Base-by-base conservation (phyloP, 2,329 filamentous ascomycete species). In the Pseudopyricularia cyperi region DNA sequence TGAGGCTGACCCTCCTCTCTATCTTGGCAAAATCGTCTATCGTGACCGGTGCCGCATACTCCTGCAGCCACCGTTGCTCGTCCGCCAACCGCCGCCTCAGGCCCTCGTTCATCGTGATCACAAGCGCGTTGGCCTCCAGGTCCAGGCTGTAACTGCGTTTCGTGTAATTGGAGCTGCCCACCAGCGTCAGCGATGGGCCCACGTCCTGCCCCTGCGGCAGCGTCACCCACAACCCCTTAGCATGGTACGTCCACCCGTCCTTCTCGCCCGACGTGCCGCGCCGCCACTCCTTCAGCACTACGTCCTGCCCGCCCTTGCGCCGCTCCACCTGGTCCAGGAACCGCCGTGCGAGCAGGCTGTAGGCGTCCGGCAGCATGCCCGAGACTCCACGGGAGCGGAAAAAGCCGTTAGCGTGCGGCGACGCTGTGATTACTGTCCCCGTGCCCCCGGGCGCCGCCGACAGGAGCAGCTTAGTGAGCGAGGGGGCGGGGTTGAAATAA, bases 91-190 rank as follows among this genome's bases (percentile, higher is more conserved):
- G 76, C 53, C 70, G 70, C 66, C 88, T 87, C 58, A 98, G 66
- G 0, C 72, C 76, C 24, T 83, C 72, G 61, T 97, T 84, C 22
- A 74, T 73, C 1, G 93, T 98, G 4, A 96, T 80, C 28, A 98
- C 84, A 53, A 96, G 67, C 1, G 87, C 87, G 33, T 94, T 93
- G 0, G 85, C 87, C 65, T 98, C 93, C 2, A 98, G 75, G 66
- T 98, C 93, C 42, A 96, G 78, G 39, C 85, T 84, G 67, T 98
- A 97, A 62, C 88, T 94, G 30, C 93, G 76, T 65, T 93, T 90
- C 0, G 93, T 98, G 67, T 97, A 98, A 64, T 98, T 98, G 9
- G 86, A 93, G 63, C 87, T 94, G 1, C 93, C 93, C 1, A 98
- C 79, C 17, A 97, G 74, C 32, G 83, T 94, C 52, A 97, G 74